Base-by-base conservation (phyloP, 2,329 filamentous ascomycete genomes). In the Macrophomina phaseolina region DNA sequence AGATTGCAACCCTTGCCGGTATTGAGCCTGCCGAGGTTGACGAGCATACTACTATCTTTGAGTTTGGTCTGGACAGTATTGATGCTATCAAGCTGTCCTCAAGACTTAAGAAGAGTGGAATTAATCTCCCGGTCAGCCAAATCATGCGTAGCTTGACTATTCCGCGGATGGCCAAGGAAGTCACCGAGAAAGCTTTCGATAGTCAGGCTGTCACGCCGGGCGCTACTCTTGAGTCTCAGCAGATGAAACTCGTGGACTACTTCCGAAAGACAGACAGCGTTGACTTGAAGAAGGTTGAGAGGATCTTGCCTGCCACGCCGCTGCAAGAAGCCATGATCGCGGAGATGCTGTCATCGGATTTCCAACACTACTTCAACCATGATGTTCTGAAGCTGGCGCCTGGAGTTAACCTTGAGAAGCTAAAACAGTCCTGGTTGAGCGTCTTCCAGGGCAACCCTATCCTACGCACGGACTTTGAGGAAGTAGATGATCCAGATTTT, bases 61-160 rank as follows among this genome's bases (percentile, higher is more conserved):
- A 94, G 71, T 84, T 97, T 38, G 94, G 94, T 0, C 84, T 97
- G 6, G 94, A 97, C 80, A 97, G 94, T 73, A 96, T 97, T 67
- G 94, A 97, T 77, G 87, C 91, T 1, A 94, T 97, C 76, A 96
- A 93, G 72, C 81, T 97, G 0, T 90, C 91, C 0, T 89, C 92
- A 0, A 85, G 88, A 64, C 82, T 97, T 1, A 90, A 86, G 69
- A 86, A 84, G 52, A 78, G 79, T 4, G 85, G 84, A 0, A 80
- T 95, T 23, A 74, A 80, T 0, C 76, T 97, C 11, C 81, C 89
- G 0, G 88, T 94, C n/a, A 91, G 92, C 70, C 82, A 84, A n/a
- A 89, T 97, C 28, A 90, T 97, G 84, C 89, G 86, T 63, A 84
- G 84, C 3, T 87, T 91, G 62, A 92, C 86, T 0, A 89, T 97